Base-by-base conservation (phyloP, 2,329 filamentous ascomycete genomes). In the Aureobasidium sp. region DNA sequence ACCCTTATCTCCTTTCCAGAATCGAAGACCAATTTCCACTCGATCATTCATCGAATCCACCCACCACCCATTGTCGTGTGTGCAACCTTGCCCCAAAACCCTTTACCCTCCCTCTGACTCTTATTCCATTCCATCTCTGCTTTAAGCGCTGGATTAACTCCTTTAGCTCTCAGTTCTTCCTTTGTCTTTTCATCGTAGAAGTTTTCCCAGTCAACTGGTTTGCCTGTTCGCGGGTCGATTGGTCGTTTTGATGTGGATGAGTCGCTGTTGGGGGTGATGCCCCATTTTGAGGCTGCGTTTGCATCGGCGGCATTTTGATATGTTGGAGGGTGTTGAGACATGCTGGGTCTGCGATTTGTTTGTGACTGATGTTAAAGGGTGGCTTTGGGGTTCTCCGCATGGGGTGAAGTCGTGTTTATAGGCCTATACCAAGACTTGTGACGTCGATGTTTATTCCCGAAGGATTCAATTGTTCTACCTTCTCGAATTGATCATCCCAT, bases 61-160 rank as follows among this genome's bases (percentile, higher is more conserved):
- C 65, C 64, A 16, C 62, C 57, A 8, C 62, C 65, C 29, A 63
- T 59, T 7, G 59, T 48, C 7, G 62, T 65, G 16, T 61, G 59
- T 2, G 62, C 61, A 42, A 66, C 59, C 42, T 65, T 63, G 8
- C 36, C 59, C 64, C 62, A 63, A 41, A 66, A 57, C 4, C 59
- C 62, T 8, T 47, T 51, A 2, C 42, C 59, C 21, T 39, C 39
- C 9, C 30, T 59, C 7, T 60, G 36, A 5, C 21, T 50, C 16
- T 62, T 63, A 7, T 61, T 61, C 6, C 47, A 57, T 30, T 64
- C 62, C 61, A 63, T 64, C 37, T 66, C 65, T 8, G 64, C 63
- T 16, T 64, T 64, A 11, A 64, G 37, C 13, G 61, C 63, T 32
- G 63, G 61, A 54, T 61, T 66, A 3, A 66, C 32, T 7, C 64